phyloP scores from a whole-genome alignment of 495 filamentous ascomycete species.

The Talaromyces stipitatus region DNA sequence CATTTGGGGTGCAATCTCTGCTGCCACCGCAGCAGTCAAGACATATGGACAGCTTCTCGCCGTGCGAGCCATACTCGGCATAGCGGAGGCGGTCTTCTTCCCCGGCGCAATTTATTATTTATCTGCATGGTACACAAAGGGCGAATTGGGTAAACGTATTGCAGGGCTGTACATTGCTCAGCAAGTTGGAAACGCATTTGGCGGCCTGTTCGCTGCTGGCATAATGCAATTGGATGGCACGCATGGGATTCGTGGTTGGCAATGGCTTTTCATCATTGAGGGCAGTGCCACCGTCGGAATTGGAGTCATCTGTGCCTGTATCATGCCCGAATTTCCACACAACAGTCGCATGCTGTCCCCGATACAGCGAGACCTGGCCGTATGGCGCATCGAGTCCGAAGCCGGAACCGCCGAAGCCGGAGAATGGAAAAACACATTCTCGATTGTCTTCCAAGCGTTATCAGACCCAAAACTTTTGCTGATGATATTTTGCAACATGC shows the following conservation, averaged over 20 bases:
- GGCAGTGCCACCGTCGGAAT: conserved; percentile 50
- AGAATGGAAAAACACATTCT: conserved; percentile 51
- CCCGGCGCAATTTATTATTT: conserved; percentile 55
- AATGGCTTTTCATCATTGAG: conserved; percentile 75
- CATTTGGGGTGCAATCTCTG: conserved; percentile 67
- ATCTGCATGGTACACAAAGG: conserved; percentile 41
- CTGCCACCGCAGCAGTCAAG: conserved; percentile 47
- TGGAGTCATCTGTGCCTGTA: conserved; percentile 45
- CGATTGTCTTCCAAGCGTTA: conserved; percentile 63
- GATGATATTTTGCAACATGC: conserved; percentile 48
- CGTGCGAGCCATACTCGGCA: conserved; percentile 65
- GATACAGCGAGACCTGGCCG: conserved; percentile 58
- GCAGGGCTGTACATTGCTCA: conserved; percentile 36
- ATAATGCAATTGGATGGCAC: conserved; percentile 21
- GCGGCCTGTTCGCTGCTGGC: conserved; percentile 34
- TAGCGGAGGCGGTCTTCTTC: conserved; percentile 45
- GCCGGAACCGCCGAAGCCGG: conserved; percentile 52
- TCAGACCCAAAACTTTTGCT: conserved; percentile 59
- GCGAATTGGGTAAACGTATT: conserved; percentile 39
- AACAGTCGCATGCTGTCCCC: conserved; percentile 67
- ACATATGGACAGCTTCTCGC: conserved; percentile 56
- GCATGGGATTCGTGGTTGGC: conserved; percentile 64
- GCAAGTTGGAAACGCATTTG: conserved; percentile 36
- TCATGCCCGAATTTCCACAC: conserved; percentile 71
- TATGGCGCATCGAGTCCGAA: conserved; percentile 69